Evolutionary conservation across 2,329 filamentous ascomycete species (phyloP).

Genomic region (Botryotinia convoluta): DNA sequence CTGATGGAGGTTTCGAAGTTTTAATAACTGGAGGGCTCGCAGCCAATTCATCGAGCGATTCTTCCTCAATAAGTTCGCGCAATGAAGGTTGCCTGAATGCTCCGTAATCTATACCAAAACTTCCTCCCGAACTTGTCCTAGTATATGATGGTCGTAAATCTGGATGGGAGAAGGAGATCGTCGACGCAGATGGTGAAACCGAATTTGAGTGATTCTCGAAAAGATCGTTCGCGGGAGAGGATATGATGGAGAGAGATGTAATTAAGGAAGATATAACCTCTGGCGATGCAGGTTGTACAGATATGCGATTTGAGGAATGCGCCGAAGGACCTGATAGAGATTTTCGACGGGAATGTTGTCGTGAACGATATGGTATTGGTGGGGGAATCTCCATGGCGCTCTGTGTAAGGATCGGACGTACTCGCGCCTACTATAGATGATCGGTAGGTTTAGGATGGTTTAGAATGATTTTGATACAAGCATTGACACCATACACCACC

Average conservation of each 20-base stretch:
- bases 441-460: constrained; percentile 21
- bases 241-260: constrained; percentile 67
- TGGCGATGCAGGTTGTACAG: constrained; percentile 45
- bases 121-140: constrained; percentile 37
- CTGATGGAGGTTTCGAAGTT: constrained; percentile 78
- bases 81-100: constrained; percentile 55
- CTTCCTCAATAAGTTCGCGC: constrained; percentile 49
- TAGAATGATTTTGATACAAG: constrained; percentile 26
- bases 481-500: constrained; percentile 29
- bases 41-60: constrained; percentile 57
- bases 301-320: constrained; percentile 34
- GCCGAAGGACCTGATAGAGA: constrained; percentile 35
- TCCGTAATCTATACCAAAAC: constrained; percentile 73
- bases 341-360: constrained; percentile 35
- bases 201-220: constrained; percentile 53
- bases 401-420: constrained; percentile 27
- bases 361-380: constrained; percentile 31
- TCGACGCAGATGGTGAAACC: constrained; percentile 42
- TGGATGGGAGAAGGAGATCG: constrained; percentile 26
- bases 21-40: constrained; percentile 70
- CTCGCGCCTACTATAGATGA: constrained; percentile 15
- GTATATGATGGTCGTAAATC: constrained; percentile 21
- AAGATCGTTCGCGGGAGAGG: constrained; percentile 64
- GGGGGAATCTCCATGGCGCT: constrained; percentile 35
- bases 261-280: constrained; percentile 70